Conservation (phyloP, 805 yeast species). For the Soucietia sequanensis region DNA sequence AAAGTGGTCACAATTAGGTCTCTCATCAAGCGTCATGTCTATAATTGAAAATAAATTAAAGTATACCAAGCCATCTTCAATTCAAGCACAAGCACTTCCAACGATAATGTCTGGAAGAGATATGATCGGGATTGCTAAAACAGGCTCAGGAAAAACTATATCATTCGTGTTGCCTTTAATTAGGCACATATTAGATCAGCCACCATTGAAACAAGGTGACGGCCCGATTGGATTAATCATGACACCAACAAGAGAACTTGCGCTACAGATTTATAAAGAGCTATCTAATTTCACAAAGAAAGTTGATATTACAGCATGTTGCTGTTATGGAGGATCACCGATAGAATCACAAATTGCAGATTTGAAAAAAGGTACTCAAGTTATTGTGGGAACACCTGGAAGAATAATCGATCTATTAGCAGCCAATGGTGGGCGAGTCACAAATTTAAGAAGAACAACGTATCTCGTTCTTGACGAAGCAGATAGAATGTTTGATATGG, state of each 20-base stretch:
- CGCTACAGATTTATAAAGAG: slow-evolving; percentile 76
- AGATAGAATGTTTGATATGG: slow-evolving; percentile 94
- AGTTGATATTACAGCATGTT: slow-evolving; percentile 53
- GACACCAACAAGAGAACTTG: slow-evolving; percentile 92
- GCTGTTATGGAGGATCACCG: slow-evolving; percentile 91
- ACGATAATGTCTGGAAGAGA: slow-evolving; percentile 88
- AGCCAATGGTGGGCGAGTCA: slow-evolving; percentile 75
- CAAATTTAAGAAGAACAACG: slow-evolving; percentile 66
- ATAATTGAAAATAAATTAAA: slow-evolving; percentile 49
- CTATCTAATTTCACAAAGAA: slow-evolving; percentile 55
- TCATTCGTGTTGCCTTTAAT: slow-evolving; percentile 83
- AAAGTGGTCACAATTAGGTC: slow-evolving; percentile 80
- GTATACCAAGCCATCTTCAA: slow-evolving; percentile 73
- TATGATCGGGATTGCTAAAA: slow-evolving; percentile 90
- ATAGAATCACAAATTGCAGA: slow-evolving; percentile 80
- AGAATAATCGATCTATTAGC: slow-evolving; percentile 85
- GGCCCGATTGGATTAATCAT: slow-evolving; percentile 80
- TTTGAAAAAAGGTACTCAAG: slow-evolving; percentile 71
- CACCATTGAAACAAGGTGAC: slow-evolving; percentile 45
- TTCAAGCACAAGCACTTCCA: slow-evolving; percentile 89
- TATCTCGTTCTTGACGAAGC: slow-evolving; percentile 94
- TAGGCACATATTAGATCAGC: slow-evolving; percentile 78
- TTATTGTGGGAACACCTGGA: slow-evolving; percentile 94
- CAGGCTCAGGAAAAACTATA: slow-evolving; percentile 95
- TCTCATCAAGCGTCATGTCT: slow-evolving; percentile 57